These are phyloP conservation scores for Rhodotorula sp. DNA, from an alignment of 1,284 basidiomycete species.

Conservation along the genomic window DNA sequence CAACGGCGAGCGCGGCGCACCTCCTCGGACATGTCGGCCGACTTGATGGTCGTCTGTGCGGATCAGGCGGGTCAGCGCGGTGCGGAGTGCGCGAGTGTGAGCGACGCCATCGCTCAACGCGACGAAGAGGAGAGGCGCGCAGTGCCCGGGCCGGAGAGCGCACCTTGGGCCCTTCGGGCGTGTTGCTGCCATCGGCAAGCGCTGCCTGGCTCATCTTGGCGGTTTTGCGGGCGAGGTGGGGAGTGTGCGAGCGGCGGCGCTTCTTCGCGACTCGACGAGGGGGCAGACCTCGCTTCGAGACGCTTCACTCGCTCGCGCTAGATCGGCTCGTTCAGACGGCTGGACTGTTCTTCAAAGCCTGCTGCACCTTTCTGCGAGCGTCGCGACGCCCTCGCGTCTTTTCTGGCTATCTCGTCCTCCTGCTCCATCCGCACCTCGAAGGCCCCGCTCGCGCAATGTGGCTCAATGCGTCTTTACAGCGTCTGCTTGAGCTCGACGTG, in stretches of 20 bases:
- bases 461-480: no score
- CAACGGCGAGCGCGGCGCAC: neutral
- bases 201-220: no score
- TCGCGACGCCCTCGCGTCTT: no score
- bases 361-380: no score
- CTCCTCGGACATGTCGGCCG: slow-evolving; percentile 93
- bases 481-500: no score
- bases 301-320: neutral
- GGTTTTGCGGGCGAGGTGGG: neutral
- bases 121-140: neutral
- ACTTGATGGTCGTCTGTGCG: slow-evolving; percentile 83
- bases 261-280: neutral
- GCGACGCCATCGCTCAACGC: neutral
- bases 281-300: neutral
- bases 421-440: no score
- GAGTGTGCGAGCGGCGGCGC: neutral
- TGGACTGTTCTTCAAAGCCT: no score
- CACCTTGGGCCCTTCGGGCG: slow-evolving; percentile 9
- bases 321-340: neutral
- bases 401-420: no score
- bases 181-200: neutral
- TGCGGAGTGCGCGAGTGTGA: neutral
- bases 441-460: no score
- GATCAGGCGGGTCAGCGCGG: neutral
- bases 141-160: neutral